Evolutionary conservation across 257 asterid genomes (phyloP).

Genomic region (Rubia yunnanensis): DNA sequence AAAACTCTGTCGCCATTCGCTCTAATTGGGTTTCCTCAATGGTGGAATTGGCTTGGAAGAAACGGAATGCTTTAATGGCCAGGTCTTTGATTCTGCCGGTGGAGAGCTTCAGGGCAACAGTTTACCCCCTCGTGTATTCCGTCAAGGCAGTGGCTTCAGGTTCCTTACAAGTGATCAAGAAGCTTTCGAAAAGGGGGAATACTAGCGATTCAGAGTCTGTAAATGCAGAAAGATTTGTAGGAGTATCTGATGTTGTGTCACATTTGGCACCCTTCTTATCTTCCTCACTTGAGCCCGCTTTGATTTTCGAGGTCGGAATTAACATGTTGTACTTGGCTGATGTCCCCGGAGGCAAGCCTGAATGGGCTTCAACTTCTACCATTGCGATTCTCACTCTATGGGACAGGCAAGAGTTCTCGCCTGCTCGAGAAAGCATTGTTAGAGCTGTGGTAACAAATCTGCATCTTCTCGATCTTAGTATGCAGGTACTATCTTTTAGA

Average conservation of each 20-base stretch:
- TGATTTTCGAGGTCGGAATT: constrained; percentile 84
- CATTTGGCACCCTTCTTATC: constrained; percentile 82
- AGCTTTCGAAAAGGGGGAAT: constrained; percentile 45
- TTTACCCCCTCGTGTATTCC: constrained; percentile 66
- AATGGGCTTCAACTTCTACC: constrained; percentile 83
- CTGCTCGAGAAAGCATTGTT: constrained; percentile 85
- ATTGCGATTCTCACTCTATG: constrained; percentile 85
- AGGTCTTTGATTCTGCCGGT: constrained; percentile 66
- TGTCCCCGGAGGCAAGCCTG: constrained; percentile 91
- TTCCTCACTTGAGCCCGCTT: constrained; percentile 79
- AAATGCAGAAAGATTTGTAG: constrained; percentile 63
- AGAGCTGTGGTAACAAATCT: constrained; percentile 83
- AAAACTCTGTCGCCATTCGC: constrained; percentile 72
- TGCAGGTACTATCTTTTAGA: constrained; percentile 54
- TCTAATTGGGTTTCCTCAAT: constrained; percentile 74
- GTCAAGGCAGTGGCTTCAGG: constrained; percentile 82
- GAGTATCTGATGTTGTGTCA: constrained; percentile 81
- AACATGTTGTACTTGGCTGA: constrained; percentile 91
- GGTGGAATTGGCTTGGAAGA: constrained; percentile 76
- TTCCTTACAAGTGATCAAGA: constrained; percentile 58
- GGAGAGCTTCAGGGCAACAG: constrained; percentile 71
- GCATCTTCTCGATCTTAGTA: constrained; percentile 87
- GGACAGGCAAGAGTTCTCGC: constrained; percentile 92
- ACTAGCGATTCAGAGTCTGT: constrained; percentile 24
- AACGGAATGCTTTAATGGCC: constrained; percentile 57